Conservation (phyloP, 768 basidiomycete species). For the Naganishia friedmannii region DNA sequence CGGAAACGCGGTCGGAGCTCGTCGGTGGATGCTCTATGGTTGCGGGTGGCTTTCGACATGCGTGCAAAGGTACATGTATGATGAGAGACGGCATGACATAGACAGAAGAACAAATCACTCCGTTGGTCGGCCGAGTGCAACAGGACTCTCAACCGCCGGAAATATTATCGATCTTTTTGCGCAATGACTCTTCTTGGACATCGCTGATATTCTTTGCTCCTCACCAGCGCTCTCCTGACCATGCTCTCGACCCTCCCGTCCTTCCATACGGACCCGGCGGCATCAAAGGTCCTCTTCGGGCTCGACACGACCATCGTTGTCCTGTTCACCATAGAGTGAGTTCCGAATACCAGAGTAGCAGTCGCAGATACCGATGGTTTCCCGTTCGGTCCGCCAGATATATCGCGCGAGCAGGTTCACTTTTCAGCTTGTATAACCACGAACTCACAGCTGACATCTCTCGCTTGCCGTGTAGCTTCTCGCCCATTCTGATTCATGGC, state of each 20-base stretch:
- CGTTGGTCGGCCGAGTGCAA: too few relatives aligned
- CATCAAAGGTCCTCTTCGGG: conserved; percentile 76
- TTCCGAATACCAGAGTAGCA: not conserved
- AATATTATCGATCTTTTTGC: too few relatives aligned
- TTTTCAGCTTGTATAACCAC: not conserved
- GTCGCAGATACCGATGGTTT: not conserved
- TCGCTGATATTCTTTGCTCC: not conserved
- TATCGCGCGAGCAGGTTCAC: conserved; percentile 58
- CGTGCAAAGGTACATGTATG: too few relatives aligned
- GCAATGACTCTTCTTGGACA: not conserved
- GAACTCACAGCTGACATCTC: not conserved
- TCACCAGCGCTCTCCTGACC: conserved; percentile 49
- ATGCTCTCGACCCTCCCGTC: conserved; percentile 51
- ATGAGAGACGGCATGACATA: too few relatives aligned
- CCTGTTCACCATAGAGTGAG: conserved; percentile 77
- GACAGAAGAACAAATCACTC: too few relatives aligned
- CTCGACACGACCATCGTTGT: conserved; percentile 79
- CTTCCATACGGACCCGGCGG: conserved; percentile 55
- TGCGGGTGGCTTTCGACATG: too few relatives aligned
- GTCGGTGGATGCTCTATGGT: too few relatives aligned
- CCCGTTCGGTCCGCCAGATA: conserved; percentile 41
- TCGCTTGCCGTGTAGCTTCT: conserved; percentile 44
- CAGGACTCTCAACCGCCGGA: too few relatives aligned
- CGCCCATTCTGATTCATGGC: conserved; percentile 67
- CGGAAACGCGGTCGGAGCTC: too few relatives aligned